Conservation (phyloP, 83 land plant genomes). For the Diphasiastrum complanatum region DNA sequence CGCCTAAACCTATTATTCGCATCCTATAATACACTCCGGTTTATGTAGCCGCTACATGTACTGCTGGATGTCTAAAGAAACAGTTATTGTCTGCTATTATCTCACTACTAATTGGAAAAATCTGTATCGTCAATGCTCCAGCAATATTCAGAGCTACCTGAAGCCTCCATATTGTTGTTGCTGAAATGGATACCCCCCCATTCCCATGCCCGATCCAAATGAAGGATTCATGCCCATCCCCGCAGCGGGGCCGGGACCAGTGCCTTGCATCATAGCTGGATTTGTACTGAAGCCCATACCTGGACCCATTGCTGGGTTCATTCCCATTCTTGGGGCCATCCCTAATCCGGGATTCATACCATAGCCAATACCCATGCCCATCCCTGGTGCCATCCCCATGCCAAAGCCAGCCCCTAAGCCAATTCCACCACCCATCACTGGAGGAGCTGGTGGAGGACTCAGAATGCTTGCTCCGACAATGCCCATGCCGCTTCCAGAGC, state of each 20-base stretch:
- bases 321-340: constrained; percentile 34
- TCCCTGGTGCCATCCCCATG: constrained; percentile 15
- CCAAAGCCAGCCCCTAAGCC: constrained; percentile 17
- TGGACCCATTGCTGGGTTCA: constrained; percentile 21
- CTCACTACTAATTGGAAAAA: too few species aligned
- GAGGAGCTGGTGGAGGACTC: constrained; percentile 33
- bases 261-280: constrained; percentile 35
- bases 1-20: too few species aligned
- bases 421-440: constrained; percentile 3
- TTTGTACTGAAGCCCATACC: constrained; percentile 34
- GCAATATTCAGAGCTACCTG: too few species aligned
- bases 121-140: too few species aligned
- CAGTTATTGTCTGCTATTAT: too few species aligned
- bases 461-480: constrained; percentile 64
- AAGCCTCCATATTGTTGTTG: constrained; percentile 61
- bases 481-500: constrained; percentile 92
- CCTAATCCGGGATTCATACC: constrained; percentile 44
- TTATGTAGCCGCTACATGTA: too few species aligned
- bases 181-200: constrained; percentile 41
- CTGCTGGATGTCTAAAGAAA: too few species aligned
- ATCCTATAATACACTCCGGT: too few species aligned
- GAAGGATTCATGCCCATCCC: constrained; percentile 24
- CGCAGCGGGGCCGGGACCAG: constrained; percentile 22
- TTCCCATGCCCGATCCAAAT: constrained; percentile 29
- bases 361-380: constrained; percentile 13